phyloP scores from a whole-genome alignment of 2,329 filamentous ascomycete species.

The Pseudopyrenochaeta lycopersici region DNA sequence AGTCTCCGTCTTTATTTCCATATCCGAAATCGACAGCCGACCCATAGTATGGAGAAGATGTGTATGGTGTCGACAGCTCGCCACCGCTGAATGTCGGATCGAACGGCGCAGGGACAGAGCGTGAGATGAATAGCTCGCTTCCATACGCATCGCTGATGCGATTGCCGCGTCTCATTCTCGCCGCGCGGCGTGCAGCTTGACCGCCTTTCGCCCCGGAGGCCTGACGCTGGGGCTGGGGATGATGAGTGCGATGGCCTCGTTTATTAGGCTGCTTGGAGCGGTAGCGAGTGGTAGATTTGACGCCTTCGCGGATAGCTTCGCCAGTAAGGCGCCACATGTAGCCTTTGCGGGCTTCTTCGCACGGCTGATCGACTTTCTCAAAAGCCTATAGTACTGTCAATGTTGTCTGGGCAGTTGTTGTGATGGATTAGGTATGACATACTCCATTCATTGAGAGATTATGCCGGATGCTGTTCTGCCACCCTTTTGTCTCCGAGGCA shows the following conservation, averaged over 20 bases:
- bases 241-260: constrained; percentile 39
- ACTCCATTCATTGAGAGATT: constrained; percentile 97
- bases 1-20: constrained; percentile 6
- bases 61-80: constrained; percentile 15
- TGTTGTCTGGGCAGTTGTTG: not conserved
- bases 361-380: constrained; percentile 59
- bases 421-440: constrained; percentile 48
- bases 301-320: constrained; percentile 73
- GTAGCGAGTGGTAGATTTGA: constrained; percentile 81
- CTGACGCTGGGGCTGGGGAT: constrained; percentile 52
- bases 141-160: constrained; percentile 28
- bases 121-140: constrained; percentile 29
- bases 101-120: constrained; percentile 24
- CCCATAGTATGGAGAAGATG: constrained; percentile 28
- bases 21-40: constrained; percentile 32
- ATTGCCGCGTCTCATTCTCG: constrained; percentile 29
- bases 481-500: constrained; percentile 68
- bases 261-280: constrained; percentile 57
- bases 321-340: constrained; percentile 80
- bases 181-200: constrained; percentile 49
- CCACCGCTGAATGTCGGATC: constrained; percentile 13
- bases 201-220: constrained; percentile 57
- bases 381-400: constrained; percentile 58
- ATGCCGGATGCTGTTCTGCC: constrained; percentile 96
- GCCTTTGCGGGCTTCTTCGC: constrained; percentile 69